Conservation (phyloP, 164 flowering plant species). For the Tinospora cordifolia region DNA sequence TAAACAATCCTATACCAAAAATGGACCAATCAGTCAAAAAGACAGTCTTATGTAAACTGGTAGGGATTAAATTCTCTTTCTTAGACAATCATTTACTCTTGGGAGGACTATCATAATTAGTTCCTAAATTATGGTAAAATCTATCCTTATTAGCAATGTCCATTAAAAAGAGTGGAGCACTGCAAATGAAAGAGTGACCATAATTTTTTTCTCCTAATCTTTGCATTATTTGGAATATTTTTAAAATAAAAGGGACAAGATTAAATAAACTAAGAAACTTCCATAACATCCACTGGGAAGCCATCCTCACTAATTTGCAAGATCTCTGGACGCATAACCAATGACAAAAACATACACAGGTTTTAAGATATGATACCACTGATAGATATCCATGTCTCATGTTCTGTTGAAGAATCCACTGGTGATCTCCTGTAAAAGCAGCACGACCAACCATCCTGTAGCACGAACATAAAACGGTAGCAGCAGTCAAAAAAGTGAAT, state of each 20-base stretch:
- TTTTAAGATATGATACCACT: conserved; percentile 30
- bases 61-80: background rate
- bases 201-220: no score
- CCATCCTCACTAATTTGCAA: background rate
- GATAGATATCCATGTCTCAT: conserved; percentile 29
- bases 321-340: background rate
- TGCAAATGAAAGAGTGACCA: background rate
- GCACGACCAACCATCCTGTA: conserved; percentile 66
- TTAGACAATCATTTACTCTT: background rate
- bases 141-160: background rate
- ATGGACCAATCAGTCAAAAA: no score
- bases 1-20: no score
- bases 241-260: background rate
- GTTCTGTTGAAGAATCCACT: conserved; percentile 50
- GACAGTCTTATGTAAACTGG: no score
- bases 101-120: background rate
- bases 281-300: background rate
- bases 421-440: conserved; percentile 55
- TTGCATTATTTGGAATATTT: background rate
- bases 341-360: background rate
- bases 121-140: background rate
- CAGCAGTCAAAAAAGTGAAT: no score
- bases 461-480: background rate
- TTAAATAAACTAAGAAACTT: background rate
- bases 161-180: background rate